Evolutionary conservation across 805 yeast species (phyloP), one percentile per base, ranked within the genome.

Genomic region (Candida stauntonica): DNA sequence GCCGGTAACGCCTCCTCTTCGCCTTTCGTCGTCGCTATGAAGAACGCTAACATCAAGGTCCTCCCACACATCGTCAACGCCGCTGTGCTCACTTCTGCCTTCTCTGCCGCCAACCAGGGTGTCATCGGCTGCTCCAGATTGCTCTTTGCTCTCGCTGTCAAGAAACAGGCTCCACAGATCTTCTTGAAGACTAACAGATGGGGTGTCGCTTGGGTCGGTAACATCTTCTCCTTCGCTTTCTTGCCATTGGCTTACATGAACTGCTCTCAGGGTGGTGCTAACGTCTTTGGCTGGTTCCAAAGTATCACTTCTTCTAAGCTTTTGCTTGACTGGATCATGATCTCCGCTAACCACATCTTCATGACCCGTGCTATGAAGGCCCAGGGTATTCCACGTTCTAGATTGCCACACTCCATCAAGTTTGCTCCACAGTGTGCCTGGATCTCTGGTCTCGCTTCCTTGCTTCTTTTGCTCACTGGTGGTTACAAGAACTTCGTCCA

Each of bases 11-110:
- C 55, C 9, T 33, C 42, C 21, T 60, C 65, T 4, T 65, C 70
- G 3, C 69, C 69, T 2, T 66, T 63, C 38, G 70, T 66, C 9
- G 51, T 66, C 45, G 69, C 67, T 5, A 60, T 65, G 42, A 71
- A 74, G 55, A 70, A 21, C 24, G 24, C 24, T 11, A 7, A 21
- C 11, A 21, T 21, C 11, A 7, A 21, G 9, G 24, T 21, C 24
- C 24, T 68, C 47, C 81, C 81, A 2, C 43, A 52, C 30, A 62
- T 66, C 20, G 52, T 19, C 66, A 65, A 15, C 58, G 54, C 39
- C 51, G 62, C 49, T 64, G 33, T 21, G 7, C 24, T 21, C 24
- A 58, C 66, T 1, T 64, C 68, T 7, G 71, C 70, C 2, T 59
- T 64, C 28, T 59, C 65, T 11, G 66, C 67, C 18, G 66, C 58